Conservation (phyloP, 352 stramenopile genomes). For the Chrysophaeum taylorii region DNA sequence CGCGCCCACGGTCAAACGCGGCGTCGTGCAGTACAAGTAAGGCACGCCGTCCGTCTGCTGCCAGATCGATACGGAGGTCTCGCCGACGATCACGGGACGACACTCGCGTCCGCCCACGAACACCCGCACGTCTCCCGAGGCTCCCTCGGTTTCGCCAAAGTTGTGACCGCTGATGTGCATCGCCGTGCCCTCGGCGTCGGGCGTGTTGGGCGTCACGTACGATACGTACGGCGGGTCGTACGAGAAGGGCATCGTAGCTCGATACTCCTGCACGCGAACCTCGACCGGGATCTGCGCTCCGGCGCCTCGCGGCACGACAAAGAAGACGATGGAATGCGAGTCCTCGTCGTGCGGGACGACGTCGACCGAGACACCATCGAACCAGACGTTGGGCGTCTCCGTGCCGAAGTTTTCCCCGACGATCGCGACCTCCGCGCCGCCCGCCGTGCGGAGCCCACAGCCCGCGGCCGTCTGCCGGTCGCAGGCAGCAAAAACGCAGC, state of each 20-base stretch:
- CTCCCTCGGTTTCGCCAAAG: constrained; percentile 44
- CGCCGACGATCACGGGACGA: constrained; percentile 22
- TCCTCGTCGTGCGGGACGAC: constrained; percentile 25
- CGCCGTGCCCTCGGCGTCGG: constrained; percentile 39
- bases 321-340: constrained; percentile 35
- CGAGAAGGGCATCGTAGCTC: constrained; percentile 33
- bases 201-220: constrained; percentile 32
- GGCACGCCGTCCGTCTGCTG: constrained; percentile 2
- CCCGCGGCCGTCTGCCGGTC: not conserved
- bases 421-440: constrained; percentile 40
- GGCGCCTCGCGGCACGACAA: constrained; percentile 46
- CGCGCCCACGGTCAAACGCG: constrained; percentile 11
- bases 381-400: not conserved
- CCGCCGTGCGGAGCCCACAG: constrained; percentile 14
- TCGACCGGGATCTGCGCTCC: constrained; percentile 33
- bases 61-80: constrained; percentile 8
- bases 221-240: constrained; percentile 47
- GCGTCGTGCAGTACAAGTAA: constrained; percentile 16
- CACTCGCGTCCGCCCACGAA: constrained; percentile 36
- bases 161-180: constrained; percentile 45
- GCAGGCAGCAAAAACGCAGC: not conserved
- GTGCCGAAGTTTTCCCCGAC: constrained; percentile 43
- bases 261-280: constrained; percentile 42
- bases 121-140: constrained; percentile 32
- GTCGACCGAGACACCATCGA: constrained; percentile 31